phyloP scores from a whole-genome alignment of 768 basidiomycete species.

The Hemileccinum impolitum region DNA sequence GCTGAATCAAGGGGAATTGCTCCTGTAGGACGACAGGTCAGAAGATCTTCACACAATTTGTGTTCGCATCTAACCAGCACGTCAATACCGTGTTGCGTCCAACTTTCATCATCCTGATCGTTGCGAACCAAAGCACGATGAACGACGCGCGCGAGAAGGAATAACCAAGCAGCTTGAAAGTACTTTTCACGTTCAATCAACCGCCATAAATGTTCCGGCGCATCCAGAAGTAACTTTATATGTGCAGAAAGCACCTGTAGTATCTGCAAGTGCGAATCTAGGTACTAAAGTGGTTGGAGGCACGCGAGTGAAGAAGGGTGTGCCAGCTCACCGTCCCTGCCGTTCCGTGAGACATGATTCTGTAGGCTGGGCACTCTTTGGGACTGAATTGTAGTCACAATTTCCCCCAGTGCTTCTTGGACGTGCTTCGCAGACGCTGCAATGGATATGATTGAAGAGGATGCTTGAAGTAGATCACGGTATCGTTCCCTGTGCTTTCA shows the following conservation, averaged over 20 bases:
- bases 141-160: slow-evolving; percentile 80
- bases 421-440: slow-evolving; percentile 66
- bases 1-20: slow-evolving; percentile 84
- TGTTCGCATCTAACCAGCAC: slow-evolving; percentile 46
- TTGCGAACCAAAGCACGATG: slow-evolving; percentile 69
- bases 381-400: slow-evolving; percentile 49
- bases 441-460: slow-evolving; percentile 79
- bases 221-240: slow-evolving; percentile 86
- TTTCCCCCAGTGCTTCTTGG: slow-evolving; percentile 58
- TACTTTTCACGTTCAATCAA: slow-evolving; percentile 78
- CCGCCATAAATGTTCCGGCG: slow-evolving; percentile 89
- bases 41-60: not conserved
- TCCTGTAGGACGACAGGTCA: slow-evolving; percentile 42
- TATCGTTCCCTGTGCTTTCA: slow-evolving; percentile 84
- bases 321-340: slow-evolving; percentile 42
- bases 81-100: slow-evolving; percentile 59
- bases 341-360: slow-evolving; percentile 34
- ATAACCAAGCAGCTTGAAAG: slow-evolving; percentile 83
- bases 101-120: slow-evolving; percentile 59
- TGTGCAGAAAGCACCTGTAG: slow-evolving; percentile 81
- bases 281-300: slow-evolving; percentile 1
- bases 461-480: slow-evolving; percentile 82
- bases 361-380: slow-evolving; percentile 45
- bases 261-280: slow-evolving; percentile 65
- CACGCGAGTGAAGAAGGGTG: not conserved